Conservation (phyloP, 345 rosid species). For the Lenwebbia sp. region DNA sequence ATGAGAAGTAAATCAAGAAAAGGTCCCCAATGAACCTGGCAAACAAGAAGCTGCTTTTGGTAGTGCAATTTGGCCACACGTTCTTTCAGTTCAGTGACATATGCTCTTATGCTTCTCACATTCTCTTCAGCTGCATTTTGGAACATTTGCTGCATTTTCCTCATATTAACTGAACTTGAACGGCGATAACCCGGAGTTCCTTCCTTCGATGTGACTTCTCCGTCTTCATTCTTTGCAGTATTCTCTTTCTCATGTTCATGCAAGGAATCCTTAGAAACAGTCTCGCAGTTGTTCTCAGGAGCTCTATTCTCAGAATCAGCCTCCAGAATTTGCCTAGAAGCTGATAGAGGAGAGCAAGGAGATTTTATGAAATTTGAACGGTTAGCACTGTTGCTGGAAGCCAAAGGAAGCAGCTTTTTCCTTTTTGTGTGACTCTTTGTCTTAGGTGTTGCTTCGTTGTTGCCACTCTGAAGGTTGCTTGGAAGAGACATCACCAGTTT, state of each 20-base stretch:
- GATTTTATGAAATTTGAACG: constrained; percentile 66
- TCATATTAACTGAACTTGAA: constrained; percentile 92
- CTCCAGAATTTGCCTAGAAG: constrained; percentile 68
- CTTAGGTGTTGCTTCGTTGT: constrained; percentile 41
- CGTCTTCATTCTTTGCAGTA: constrained; percentile 76
- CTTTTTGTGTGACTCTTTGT: constrained; percentile 66
- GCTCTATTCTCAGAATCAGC: constrained; percentile 69
- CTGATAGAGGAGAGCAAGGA: constrained; percentile 87
- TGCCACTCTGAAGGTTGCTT: constrained; percentile 27
- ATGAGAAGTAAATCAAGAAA: background rate
- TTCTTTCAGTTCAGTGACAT: constrained; percentile 90
- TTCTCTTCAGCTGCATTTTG: constrained; percentile 99
- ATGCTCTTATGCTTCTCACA: constrained; percentile 87
- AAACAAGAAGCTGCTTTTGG: constrained; percentile 99
- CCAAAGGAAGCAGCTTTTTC: constrained; percentile 75
- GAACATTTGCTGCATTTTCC: constrained; percentile 97
- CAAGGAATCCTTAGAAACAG: constrained; percentile 22
- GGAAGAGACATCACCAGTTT: constrained; percentile 96
- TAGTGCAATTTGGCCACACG: constrained; percentile 96
- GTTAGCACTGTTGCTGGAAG: constrained; percentile 62
- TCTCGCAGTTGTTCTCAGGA: constrained; percentile 45
- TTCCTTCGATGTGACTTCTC: constrained; percentile 76
- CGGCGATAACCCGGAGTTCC: constrained; percentile 63
- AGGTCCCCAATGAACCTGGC: constrained; percentile 45
- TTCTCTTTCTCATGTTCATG: constrained; percentile 56